phyloP scores from a whole-genome alignment of 2,329 filamentous ascomycete species.

The Aspergillus sp. region DNA sequence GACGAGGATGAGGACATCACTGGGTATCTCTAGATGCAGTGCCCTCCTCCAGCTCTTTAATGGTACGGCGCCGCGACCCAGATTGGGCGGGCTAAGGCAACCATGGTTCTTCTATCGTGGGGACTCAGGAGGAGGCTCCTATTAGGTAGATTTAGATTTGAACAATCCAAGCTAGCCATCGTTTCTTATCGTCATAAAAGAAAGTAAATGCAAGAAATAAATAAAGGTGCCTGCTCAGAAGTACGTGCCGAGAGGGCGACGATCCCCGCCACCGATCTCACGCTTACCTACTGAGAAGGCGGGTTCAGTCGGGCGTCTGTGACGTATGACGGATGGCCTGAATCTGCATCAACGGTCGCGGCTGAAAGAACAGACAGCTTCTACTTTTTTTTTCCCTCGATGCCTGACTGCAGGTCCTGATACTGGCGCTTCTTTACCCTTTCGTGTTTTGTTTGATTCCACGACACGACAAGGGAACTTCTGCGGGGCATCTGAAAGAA shows the following conservation, averaged over 20 bases:
- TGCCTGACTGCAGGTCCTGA: constrained; percentile 4
- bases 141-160: not conserved
- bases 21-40: constrained; percentile 8
- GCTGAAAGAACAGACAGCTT: constrained; percentile 9
- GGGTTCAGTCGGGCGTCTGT: constrained; percentile 4
- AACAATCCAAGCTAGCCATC: not conserved
- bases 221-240: not conserved
- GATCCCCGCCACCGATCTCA: constrained; percentile 3
- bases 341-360: constrained; percentile 4
- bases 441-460: not conserved
- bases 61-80: not conserved
- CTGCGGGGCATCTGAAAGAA: not conserved
- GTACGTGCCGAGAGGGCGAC: not conserved
- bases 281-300: not conserved
- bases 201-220: not conserved
- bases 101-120: constrained; percentile 4
- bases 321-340: constrained; percentile 7
- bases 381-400: not conserved
- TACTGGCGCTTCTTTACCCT: not conserved
- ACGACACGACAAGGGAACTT: not conserved
- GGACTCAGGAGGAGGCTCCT: not conserved
- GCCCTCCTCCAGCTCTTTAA: not conserved
- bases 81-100: not conserved
- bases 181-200: not conserved
- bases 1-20: constrained; percentile 19